Conservation (phyloP, 371 early-diverging fungal species). For the Actinomortierella ambigua region DNA sequence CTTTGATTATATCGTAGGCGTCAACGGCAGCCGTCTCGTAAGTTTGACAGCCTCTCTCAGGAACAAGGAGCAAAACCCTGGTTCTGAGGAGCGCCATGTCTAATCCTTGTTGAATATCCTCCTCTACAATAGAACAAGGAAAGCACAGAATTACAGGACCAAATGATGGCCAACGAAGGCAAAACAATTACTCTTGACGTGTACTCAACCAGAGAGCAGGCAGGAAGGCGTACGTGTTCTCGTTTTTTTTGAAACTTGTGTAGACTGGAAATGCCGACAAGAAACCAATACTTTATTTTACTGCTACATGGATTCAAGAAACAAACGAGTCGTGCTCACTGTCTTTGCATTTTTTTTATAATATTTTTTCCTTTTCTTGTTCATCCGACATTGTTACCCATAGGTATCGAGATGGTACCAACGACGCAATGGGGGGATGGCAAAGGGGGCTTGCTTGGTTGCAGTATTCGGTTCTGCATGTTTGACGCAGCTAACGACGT, state of each 20-base stretch:
- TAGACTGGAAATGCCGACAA: neutral
- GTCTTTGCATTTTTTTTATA: neutral
- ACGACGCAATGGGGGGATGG: slow-evolving; percentile 53
- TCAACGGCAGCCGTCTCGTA: slow-evolving; percentile 67
- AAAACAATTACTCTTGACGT: slow-evolving; percentile 63
- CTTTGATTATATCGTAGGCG: slow-evolving; percentile 76
- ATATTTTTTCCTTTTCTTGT: neutral
- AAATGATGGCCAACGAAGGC: slow-evolving; percentile 56
- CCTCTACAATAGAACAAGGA: slow-evolving; percentile 54
- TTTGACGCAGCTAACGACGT: slow-evolving; percentile 70
- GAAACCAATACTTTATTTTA: slow-evolving; percentile 3
- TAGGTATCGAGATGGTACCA: slow-evolving; percentile 65
- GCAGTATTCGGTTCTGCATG: slow-evolving; percentile 76
- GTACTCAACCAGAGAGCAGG: slow-evolving; percentile 72
- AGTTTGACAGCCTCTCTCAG: too few species aligned
- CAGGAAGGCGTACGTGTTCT: slow-evolving; percentile 55
- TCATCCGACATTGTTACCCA: neutral
- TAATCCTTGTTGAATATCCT: too few species aligned
- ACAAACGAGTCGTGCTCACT: neutral
- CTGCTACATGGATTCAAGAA: neutral
- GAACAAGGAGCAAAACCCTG: too few species aligned
- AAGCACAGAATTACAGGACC: slow-evolving; percentile 51
- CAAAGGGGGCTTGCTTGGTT: slow-evolving; percentile 56
- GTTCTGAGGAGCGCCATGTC: neutral
- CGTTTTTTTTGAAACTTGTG: neutral